These are phyloP conservation scores for Pseudopithomyces chartarum DNA, from an alignment of 2,329 filamentous ascomycete genomes.

Conservation along the genomic window DNA sequence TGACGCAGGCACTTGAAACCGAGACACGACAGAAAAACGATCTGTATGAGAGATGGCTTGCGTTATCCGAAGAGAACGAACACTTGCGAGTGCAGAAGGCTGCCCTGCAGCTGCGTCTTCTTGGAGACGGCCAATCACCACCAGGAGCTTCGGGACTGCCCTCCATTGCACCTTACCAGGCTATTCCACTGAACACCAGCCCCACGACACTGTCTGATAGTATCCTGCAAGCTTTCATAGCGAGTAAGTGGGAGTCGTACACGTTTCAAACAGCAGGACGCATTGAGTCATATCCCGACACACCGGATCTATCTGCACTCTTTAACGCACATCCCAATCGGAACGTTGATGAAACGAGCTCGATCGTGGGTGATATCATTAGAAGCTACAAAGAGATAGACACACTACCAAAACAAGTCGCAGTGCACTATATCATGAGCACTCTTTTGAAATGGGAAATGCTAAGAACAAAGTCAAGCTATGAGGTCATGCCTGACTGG, in stretches of 20 bases:
- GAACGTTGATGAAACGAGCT: slow-evolving; percentile 19
- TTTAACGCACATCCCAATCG: slow-evolving; percentile 24
- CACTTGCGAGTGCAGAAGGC: slow-evolving; percentile 28
- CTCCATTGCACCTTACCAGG: slow-evolving; percentile 16
- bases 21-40: slow-evolving; percentile 19
- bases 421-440: slow-evolving; percentile 29
- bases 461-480: slow-evolving; percentile 21
- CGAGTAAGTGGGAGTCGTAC: slow-evolving; percentile 23
- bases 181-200: slow-evolving; percentile 25
- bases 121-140: slow-evolving; percentile 19
- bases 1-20: slow-evolving; percentile 20
- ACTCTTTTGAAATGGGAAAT: slow-evolving; percentile 31
- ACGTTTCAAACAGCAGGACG: slow-evolving; percentile 15
- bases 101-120: slow-evolving; percentile 23
- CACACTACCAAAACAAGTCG: slow-evolving; percentile 29
- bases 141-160: slow-evolving; percentile 3
- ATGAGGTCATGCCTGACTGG: slow-evolving; percentile 29
- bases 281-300: slow-evolving; percentile 20
- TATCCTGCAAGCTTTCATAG: slow-evolving; percentile 29
- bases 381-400: slow-evolving; percentile 23
- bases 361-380: slow-evolving; percentile 20
- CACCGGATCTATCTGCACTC: slow-evolving; percentile 21
- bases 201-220: slow-evolving; percentile 25
- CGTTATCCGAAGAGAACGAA: slow-evolving; percentile 26
- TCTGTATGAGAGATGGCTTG: slow-evolving; percentile 20